These are phyloP conservation scores for Verbena officinalis DNA, from an alignment of 257 asterid genomes.

Conservation along the genomic window DNA sequence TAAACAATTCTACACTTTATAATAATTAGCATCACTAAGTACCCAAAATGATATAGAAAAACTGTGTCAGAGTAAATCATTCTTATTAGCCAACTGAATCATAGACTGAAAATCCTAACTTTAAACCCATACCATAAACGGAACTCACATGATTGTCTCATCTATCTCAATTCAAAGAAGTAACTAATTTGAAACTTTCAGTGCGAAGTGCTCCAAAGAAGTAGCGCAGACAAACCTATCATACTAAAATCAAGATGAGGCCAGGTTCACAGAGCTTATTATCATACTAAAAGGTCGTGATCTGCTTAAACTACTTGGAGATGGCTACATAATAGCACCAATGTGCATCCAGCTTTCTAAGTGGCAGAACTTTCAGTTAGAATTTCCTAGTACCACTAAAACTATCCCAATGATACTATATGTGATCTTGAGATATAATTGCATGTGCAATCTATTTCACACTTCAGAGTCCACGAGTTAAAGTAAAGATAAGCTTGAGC, in stretches of 20 bases:
- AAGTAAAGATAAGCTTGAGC: background rate
- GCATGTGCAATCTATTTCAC: constrained; percentile 12
- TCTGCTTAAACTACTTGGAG: too few species aligned
- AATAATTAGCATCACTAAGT: constrained; percentile 16
- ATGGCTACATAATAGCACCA: too few species aligned
- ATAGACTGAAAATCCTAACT: background rate
- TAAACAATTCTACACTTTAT: constrained; percentile 15
- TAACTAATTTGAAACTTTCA: constrained; percentile 3
- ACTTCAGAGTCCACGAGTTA: background rate
- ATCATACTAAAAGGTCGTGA: too few species aligned
- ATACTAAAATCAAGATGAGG: too few species aligned
- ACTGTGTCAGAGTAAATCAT: too few species aligned
- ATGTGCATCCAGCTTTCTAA: constrained; percentile 13
- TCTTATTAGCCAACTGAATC: too few species aligned
- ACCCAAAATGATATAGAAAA: too few species aligned
- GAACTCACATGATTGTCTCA: constrained; percentile 4
- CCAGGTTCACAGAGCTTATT: too few species aligned
- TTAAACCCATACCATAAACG: background rate
- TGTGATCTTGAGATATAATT: constrained; percentile 6
- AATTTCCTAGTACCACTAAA: constrained; percentile 7
- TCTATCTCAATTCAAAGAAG: constrained; percentile 11
- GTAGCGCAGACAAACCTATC: background rate
- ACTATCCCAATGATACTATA: constrained; percentile 10
- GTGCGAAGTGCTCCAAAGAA: constrained; percentile 13
- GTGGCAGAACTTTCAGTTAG: constrained; percentile 1